Evolutionary conservation across 345 rosid genomes (phyloP), one percentile per base, ranked within the genome.

Genomic region (Turritis glabra): DNA sequence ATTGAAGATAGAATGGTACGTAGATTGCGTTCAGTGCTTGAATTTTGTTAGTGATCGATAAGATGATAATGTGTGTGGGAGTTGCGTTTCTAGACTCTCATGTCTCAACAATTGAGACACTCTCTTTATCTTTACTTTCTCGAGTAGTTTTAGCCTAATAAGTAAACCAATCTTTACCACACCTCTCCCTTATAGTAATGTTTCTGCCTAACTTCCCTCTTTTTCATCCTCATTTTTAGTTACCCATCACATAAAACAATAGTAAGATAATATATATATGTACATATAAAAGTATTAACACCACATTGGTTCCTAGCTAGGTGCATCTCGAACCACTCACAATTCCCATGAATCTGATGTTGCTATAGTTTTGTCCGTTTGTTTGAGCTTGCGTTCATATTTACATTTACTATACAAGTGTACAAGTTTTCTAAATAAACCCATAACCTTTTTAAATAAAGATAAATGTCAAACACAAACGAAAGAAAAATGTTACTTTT

Each of bases 1-100:
- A 14, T 33, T 26, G 8, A 56, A 74, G 67, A 46, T 47, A 47
- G 6, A 46, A 55, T 40, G 29, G 63, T 57, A 19, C 51, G 22
- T 50, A 50, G 58, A 29, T 54, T 55, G 41, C 71, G 72, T 74
- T 74, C 46, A 35, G 35, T 54, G 44, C 47, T 73, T 53, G 48
- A 43, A 43, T 13, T 51, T 53, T 63, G 38, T 22, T 9, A 11
- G 71, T 33, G 48, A 64, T 19, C 23, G 48, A 60, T 60, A 38
- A 64, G 44, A 26, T 52, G 19, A 21, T n/a, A 64, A 32, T 56
- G 41, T 27, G 67, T 67, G 68, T 50, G n/a, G 33, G 68, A 75
- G 73, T 58, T 75, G 46, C 73, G 73, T 75, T 75, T 75, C 18
- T 59, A 38, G 68, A 75, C 73, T 67, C 69, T 58, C 46, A 37